Percentiles rank a stretch among this genome's conserved stretches.
Conservation (phyloP, 2,329 filamentous ascomycete genomes). For the Hypoxylon sp. region DNA sequence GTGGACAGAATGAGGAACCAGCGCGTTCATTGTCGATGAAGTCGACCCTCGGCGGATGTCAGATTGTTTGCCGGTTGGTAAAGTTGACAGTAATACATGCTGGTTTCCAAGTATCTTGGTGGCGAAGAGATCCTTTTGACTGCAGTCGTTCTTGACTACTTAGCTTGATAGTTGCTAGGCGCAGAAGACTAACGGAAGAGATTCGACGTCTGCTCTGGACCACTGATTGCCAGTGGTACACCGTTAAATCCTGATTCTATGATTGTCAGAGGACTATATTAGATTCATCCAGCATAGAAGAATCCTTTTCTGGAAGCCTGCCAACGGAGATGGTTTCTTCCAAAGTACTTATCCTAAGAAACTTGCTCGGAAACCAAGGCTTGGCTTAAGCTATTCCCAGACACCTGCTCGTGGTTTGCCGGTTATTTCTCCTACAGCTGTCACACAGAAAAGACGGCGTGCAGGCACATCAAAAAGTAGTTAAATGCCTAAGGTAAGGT, state of each 20-base stretch:
- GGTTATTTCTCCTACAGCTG: too few relatives aligned
- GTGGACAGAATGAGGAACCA: constrained; percentile 18
- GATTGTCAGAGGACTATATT: neutral
- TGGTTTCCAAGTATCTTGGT: neutral
- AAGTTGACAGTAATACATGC: constrained; percentile 1
- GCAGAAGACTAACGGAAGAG: neutral
- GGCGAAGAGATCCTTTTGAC: too few relatives aligned
- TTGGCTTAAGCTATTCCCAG: too few relatives aligned
- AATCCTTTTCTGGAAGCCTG: too few relatives aligned
- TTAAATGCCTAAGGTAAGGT: too few relatives aligned
- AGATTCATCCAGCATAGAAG: neutral
- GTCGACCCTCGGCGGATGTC: constrained; percentile 24
- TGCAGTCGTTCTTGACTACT: neutral
- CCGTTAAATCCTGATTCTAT: neutral
- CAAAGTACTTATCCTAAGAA: too few relatives aligned
- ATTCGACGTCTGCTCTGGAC: neutral
- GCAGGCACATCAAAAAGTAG: too few relatives aligned
- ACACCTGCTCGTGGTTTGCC: too few relatives aligned
- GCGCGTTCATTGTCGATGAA: constrained; percentile 27
- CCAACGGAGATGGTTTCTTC: too few relatives aligned
- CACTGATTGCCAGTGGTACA: neutral
- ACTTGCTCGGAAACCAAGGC: too few relatives aligned
- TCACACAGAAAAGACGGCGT: too few relatives aligned
- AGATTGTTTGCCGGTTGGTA: constrained; percentile 10
- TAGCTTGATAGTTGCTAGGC: neutral